Base-by-base conservation (phyloP, 2,329 filamentous ascomycete genomes). In the Chrysoporthe austroafricana region DNA sequence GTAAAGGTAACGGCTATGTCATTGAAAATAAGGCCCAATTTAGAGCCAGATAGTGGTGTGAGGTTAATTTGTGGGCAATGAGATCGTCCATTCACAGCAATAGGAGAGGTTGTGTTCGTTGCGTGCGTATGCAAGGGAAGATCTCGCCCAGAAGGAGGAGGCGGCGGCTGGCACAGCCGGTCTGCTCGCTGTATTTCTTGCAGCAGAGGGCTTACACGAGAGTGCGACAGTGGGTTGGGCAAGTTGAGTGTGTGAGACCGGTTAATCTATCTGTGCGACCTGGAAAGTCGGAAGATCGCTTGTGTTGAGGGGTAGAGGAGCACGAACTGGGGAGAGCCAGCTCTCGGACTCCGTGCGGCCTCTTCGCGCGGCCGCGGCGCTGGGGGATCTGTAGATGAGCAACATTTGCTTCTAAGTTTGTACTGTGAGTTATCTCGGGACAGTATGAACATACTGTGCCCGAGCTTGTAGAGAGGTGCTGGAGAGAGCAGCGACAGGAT, bases 181-280 rank as follows among this genome's bases (percentile, higher is more conserved):
- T 56, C 4, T 16, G 48, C 48, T 26, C 21, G 52, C 48, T 32
- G 16, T 59, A 36, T 14, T 62, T 34, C 3, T 46, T 63, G 44
- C 39, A 32, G 63, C n/a, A 7, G n/a, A 13, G 36, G 32, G n/a
- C 46, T 64, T 34, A 43, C 66, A 67, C 68, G 52, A 46, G 32
- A 36, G 64, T 57, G 39, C 62, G 58, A 67, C 62, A 62, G 26
- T 67, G 65, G 68, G 65, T 65, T 67, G 68, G 62, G 65, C 62
- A 50, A 65, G 62, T 67, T 67, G 58, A 48, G 46, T 67, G 43
- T 42, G 65, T 69, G 65, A 62, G 57, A 64, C 68, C 58, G 62
- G 62, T 67, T 69, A 65, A 67, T 67, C 44, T 67, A 65, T 14
- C 32, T 59, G 65, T 67, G 13, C 39, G 62, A 65, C 65, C 43